These are phyloP conservation scores for Botrytis porri DNA, from an alignment of 2,329 filamentous ascomycete genomes.

Conservation along the genomic window DNA sequence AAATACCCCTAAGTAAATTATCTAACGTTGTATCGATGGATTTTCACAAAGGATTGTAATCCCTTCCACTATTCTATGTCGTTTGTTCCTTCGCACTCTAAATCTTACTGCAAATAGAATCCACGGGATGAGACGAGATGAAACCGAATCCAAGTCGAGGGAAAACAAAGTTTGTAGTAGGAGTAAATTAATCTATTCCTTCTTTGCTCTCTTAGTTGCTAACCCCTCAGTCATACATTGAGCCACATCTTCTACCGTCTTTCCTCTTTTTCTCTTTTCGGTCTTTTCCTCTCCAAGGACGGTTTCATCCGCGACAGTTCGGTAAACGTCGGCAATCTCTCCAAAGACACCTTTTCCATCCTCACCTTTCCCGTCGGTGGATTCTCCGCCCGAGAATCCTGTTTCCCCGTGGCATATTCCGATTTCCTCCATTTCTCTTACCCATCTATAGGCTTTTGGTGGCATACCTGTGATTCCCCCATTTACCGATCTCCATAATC, in stretches of 20 bases:
- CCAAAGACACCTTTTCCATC: constrained; percentile 49
- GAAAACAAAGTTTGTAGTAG: not conserved
- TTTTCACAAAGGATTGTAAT: not conserved
- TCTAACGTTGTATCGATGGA: constrained; percentile 3
- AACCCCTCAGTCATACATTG: constrained; percentile 48
- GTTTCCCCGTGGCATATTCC: constrained; percentile 64
- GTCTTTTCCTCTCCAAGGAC: constrained; percentile 58
- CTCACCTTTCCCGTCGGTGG: constrained; percentile 30
- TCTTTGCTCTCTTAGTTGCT: constrained; percentile 44
- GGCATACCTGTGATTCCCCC: constrained; percentile 57
- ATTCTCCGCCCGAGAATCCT: constrained; percentile 48
- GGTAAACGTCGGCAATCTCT: constrained; percentile 60
- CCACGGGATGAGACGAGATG: constrained; percentile 9
- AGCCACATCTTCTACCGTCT: constrained; percentile 57
- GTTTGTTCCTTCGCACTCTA: not conserved
- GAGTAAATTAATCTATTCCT: constrained; percentile 19
- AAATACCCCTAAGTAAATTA: not conserved
- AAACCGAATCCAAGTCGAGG: not conserved
- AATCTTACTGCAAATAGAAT: constrained; percentile 1
- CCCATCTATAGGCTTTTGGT: constrained; percentile 75
- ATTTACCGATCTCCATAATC: constrained; percentile 46
- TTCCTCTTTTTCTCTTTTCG: constrained; percentile 54
- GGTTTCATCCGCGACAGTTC: constrained; percentile 57
- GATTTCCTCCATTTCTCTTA: constrained; percentile 75
- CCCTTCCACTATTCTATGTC: not conserved